Base-by-base conservation (phyloP, 805 yeast genomes). In the Clavispora fructus region DNA sequence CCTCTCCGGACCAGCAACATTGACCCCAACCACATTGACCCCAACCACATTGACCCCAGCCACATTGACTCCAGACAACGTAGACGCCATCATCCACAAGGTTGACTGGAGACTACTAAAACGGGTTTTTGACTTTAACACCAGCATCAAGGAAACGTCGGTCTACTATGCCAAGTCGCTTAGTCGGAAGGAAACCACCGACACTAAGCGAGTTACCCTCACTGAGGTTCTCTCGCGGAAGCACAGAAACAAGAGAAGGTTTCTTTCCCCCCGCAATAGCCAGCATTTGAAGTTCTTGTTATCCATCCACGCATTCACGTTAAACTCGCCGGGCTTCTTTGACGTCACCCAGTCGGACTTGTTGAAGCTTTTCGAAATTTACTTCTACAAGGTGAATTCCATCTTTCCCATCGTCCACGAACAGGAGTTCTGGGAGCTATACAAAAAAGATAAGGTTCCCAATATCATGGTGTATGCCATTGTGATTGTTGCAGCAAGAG, bases 401-500 rank as follows among this genome's bases (percentile, higher is more conserved):
- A 48, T 72, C 2, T 60, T 74, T 41, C 79, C 79, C 2, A 53
- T 75, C 26, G 54, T 75, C 6, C 68, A 69, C 50, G 71, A 68
- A 54, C 58, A 57, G 19, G 65, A 65, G 39, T 71, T 75, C 53
- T 57, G 66, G 63, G 67, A 56, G 46, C 60, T 52, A 47, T 71
- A 50, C 60, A 55, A 59, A 49, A 45, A 60, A 50, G 44, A 68
- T 58, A 49, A 63, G 59, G 54, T 71, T 62, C 57, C 78, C 59
- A 69, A 72, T 8, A 52, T 72, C 16, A 59, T 74, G 28, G 48
- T 68, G 16, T 74, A 73, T 45, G 73, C 77, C 1, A 67, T 75
- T 32, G 59, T 74, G n/a, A 54, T 74, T 17, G 64, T 62, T 11
- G 70, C 75, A 0, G 67, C 75, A 9, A 56, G 75, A 16, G 74